A percentile compares a stretch with the other conserved stretches of the same genome.
These are phyloP conservation scores for Agaricus blazei DNA, from an alignment of 768 basidiomycete genomes.

Conservation along the genomic window DNA sequence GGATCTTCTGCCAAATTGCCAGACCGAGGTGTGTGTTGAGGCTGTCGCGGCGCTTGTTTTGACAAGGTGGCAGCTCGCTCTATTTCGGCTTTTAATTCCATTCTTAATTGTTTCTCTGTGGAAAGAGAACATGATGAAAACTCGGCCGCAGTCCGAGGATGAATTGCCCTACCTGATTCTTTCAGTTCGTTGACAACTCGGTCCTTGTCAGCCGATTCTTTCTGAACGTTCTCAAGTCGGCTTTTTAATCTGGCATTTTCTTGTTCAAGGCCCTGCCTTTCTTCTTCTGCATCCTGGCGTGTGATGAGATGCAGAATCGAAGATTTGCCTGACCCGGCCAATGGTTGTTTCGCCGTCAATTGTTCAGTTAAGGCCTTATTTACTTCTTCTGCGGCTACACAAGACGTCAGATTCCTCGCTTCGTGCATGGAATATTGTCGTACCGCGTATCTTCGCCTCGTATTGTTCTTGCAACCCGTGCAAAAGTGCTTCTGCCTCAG, in stretches of 20 bases:
- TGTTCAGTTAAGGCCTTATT: slow-evolving; percentile 51
- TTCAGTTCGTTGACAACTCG: slow-evolving; percentile 41
- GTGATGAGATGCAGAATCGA: slow-evolving; percentile 63
- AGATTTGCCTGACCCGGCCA: slow-evolving; percentile 42
- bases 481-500: slow-evolving; percentile 59
- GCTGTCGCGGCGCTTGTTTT: slow-evolving; percentile 36
- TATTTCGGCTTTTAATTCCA: slow-evolving; percentile 62
- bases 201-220: slow-evolving; percentile 36
- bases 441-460: slow-evolving; percentile 50
- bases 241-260: slow-evolving; percentile 42
- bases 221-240: slow-evolving; percentile 37
- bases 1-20: slow-evolving; percentile 41
- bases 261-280: slow-evolving; percentile 31
- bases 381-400: slow-evolving; percentile 52
- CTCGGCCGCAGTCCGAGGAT: not conserved
- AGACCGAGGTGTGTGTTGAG: slow-evolving; percentile 34
- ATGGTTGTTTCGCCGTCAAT: slow-evolving; percentile 49
- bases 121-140: not conserved
- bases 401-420: slow-evolving; percentile 2
- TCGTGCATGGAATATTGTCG: not conserved
- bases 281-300: slow-evolving; percentile 68
- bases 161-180: slow-evolving; percentile 36
- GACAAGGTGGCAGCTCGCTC: slow-evolving; percentile 43
- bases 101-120: slow-evolving; percentile 44
- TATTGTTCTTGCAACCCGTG: slow-evolving; percentile 44